phyloP scores from a whole-genome alignment of 768 basidiomycete species.

The Amanita rimosa region DNA sequence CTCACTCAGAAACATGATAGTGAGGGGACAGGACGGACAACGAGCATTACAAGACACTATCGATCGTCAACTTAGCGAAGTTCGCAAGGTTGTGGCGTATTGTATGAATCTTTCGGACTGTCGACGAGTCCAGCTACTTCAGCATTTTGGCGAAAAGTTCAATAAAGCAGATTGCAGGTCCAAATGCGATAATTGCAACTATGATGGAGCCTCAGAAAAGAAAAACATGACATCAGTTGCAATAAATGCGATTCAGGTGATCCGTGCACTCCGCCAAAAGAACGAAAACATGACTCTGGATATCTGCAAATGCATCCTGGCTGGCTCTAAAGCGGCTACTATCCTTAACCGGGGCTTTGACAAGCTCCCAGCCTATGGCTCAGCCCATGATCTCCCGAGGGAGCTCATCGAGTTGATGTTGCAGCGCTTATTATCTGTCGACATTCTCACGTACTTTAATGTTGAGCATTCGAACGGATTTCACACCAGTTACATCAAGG shows the following conservation, averaged over 20 bases:
- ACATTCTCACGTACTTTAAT: slow-evolving; percentile 37
- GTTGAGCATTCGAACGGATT: slow-evolving; percentile 33
- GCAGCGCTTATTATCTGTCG: slow-evolving; percentile 37
- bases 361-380: slow-evolving; percentile 38
- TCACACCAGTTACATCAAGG: slow-evolving; percentile 42
- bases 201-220: slow-evolving; percentile 28
- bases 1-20: slow-evolving; percentile 48
- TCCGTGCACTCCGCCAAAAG: slow-evolving; percentile 30
- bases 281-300: slow-evolving; percentile 46
- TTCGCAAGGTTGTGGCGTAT: slow-evolving; percentile 65
- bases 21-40: slow-evolving; percentile 35
- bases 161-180: slow-evolving; percentile 49
- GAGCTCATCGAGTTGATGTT: slow-evolving; percentile 59
- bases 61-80: slow-evolving; percentile 52
- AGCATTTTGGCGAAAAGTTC: slow-evolving; percentile 84
- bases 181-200: slow-evolving; percentile 78
- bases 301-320: slow-evolving; percentile 51
- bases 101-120: slow-evolving; percentile 78
- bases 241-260: slow-evolving; percentile 42
- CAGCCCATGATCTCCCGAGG: slow-evolving; percentile 33
- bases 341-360: slow-evolving; percentile 38
- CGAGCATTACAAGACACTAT: slow-evolving; percentile 41
- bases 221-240: slow-evolving; percentile 58
- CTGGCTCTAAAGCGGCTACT: slow-evolving; percentile 43
- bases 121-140: slow-evolving; percentile 76